Percentiles rank a stretch among this genome's conserved stretches.
Evolutionary conservation across 257 asterid genomes (phyloP).

Genomic region (Primulina tabacum): DNA sequence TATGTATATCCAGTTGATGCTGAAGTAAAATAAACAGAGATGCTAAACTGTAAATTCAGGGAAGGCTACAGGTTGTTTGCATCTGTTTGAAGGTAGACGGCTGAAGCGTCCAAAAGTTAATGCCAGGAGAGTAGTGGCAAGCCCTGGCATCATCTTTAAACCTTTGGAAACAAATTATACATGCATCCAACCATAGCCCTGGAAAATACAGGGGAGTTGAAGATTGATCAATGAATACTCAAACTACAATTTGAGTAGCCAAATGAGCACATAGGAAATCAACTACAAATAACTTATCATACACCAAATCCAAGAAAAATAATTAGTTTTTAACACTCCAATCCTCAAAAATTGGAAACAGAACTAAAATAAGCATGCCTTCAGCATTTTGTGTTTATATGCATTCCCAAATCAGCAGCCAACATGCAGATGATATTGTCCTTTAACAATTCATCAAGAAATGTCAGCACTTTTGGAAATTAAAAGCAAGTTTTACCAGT

Average conservation of each 20-base stretch:
- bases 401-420: not conserved
- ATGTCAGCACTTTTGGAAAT: not conserved
- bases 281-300: not conserved
- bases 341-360: not conserved
- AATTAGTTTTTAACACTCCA: not conserved
- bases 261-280: slow-evolving; percentile 24
- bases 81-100: slow-evolving; percentile 42
- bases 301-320: not conserved
- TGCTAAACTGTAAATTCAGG: slow-evolving; percentile 33
- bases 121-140: slow-evolving; percentile 50
- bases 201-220: slow-evolving; percentile 48
- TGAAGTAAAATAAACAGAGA: slow-evolving; percentile 13
- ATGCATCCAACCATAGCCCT: slow-evolving; percentile 57
- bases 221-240: slow-evolving; percentile 41
- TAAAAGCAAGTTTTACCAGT: too few relatives aligned
- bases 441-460: not conserved
- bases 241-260: slow-evolving; percentile 34
- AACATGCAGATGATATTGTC: not conserved
- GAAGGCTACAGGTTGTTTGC: slow-evolving; percentile 40
- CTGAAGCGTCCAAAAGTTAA: slow-evolving; percentile 38
- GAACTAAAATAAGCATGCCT: not conserved
- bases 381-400: not conserved
- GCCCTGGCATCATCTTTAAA: slow-evolving; percentile 49
- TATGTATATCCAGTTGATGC: slow-evolving; percentile 16
- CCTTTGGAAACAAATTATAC: slow-evolving; percentile 62